Percentiles rank a stretch among this genome's conserved stretches.
These are phyloP conservation scores for Candida parachauliodes DNA, from an alignment of 805 yeast genomes.

Conservation along the genomic window DNA sequence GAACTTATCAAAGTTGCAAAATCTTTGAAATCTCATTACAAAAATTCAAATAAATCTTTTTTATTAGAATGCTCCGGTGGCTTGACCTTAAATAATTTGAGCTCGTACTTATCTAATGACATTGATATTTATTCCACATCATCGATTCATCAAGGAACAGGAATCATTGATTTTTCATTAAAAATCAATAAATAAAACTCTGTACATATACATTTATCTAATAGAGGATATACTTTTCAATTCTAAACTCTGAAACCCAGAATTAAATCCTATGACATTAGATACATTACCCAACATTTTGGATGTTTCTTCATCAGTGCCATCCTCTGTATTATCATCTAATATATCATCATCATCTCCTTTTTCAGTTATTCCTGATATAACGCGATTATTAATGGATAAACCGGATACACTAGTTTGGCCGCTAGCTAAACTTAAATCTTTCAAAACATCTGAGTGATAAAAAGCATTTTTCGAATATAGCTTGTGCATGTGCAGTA, in stretches of 20 bases:
- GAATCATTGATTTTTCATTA: constrained; percentile 77
- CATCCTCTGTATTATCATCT: constrained; percentile 14
- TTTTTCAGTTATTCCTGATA: constrained; percentile 7
- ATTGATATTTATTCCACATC: constrained; percentile 90
- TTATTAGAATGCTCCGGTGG: constrained; percentile 93
- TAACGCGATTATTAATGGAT: constrained; percentile 22
- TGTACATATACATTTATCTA: constrained; percentile 6
- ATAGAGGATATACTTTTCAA: constrained; percentile 37
- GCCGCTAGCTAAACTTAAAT: constrained; percentile 25
- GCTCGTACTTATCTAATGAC: constrained; percentile 64
- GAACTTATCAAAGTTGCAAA: constrained; percentile 63
- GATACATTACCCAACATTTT: constrained; percentile 29
- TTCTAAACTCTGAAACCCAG: constrained; percentile 39
- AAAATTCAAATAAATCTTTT: constrained; percentile 44
- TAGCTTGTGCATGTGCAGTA: background rate
- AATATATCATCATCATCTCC: constrained; percentile 2
- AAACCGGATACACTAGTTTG: constrained; percentile 23
- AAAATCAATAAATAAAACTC: constrained; percentile 42
- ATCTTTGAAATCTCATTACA: constrained; percentile 57
- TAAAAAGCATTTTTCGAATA: background rate
- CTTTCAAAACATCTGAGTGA: constrained; percentile 16
- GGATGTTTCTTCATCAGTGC: constrained; percentile 18
- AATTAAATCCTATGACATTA: constrained; percentile 39
- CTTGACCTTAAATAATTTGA: constrained; percentile 64
- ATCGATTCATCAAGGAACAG: constrained; percentile 88